A percentile compares a stretch with the other conserved stretches of the same genome.
phyloP scores from a whole-genome alignment of 2,329 filamentous ascomycete species.

The Clarireedia hainanense region DNA sequence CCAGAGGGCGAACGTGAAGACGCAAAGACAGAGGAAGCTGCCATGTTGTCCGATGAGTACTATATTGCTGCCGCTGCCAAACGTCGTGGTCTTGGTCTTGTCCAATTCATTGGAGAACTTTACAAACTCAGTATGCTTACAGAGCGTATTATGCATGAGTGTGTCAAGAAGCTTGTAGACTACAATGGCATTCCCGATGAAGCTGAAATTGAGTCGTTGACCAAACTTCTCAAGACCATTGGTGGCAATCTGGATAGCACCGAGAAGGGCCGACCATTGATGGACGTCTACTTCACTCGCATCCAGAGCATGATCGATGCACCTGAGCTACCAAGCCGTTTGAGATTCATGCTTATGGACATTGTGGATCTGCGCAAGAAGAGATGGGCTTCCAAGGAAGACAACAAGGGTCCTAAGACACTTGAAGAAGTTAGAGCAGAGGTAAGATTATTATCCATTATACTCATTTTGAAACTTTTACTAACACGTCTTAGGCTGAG shows the following conservation, averaged over 20 bases:
- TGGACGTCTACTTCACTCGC: conserved; percentile 89
- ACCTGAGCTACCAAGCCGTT: conserved; percentile 73
- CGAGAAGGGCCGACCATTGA: conserved; percentile 76
- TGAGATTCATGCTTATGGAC: conserved; percentile 96
- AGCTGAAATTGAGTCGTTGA: conserved; percentile 91
- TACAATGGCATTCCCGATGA: conserved; percentile 91
- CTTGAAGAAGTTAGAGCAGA: conserved; percentile 84
- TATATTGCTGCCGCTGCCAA: conserved; percentile 91
- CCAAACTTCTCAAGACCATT: conserved; percentile 85
- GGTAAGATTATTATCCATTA: conserved; percentile 37
- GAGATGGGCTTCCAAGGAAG: conserved; percentile 80
- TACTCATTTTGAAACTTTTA: neutral
- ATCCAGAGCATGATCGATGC: conserved; percentile 77
- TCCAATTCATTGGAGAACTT: conserved; percentile 98
- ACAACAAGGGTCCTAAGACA: conserved; percentile 93
- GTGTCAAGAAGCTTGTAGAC: conserved; percentile 93
- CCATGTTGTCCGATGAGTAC: conserved; percentile 91
- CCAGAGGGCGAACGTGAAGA: conserved; percentile 56
- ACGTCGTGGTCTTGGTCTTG: conserved; percentile 91
- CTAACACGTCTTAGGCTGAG: conserved; percentile 45
- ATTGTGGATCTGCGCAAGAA: conserved; percentile 73
- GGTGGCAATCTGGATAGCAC: conserved; percentile 77
- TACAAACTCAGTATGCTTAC: conserved; percentile 99
- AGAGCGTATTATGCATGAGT: conserved; percentile 99
- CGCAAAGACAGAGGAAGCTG: conserved; percentile 60